phyloP scores from a whole-genome alignment of 495 filamentous ascomycete species.

The Penicillium bialowiezense region DNA sequence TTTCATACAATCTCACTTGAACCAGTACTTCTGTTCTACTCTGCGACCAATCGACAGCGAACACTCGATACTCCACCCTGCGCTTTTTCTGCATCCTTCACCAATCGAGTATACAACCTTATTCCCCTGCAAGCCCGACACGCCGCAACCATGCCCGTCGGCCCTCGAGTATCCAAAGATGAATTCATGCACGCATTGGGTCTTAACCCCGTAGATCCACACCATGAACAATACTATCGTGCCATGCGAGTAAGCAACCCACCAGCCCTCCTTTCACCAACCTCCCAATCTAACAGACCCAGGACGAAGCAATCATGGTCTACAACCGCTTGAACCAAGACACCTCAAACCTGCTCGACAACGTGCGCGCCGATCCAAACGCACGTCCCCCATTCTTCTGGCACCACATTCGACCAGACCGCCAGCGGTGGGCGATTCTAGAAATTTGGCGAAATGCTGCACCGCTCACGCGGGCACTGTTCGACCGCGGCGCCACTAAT shows the following conservation, averaged over 20 bases:
- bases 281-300: neutral
- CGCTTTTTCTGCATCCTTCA: neutral
- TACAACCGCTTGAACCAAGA: conserved; percentile 44
- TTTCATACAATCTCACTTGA: neutral
- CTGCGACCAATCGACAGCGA: neutral
- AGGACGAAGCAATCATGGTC: conserved; percentile 48
- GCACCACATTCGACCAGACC: conserved; percentile 45
- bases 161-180: conserved; percentile 46
- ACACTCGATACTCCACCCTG: neutral
- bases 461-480: conserved; percentile 34
- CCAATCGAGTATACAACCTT: neutral
- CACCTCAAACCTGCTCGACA: conserved; percentile 39
- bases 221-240: conserved; percentile 43
- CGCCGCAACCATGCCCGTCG: conserved; percentile 29
- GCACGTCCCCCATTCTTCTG: conserved; percentile 44
- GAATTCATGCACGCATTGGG: conserved; percentile 45
- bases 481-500: conserved; percentile 35
- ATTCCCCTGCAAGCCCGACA: neutral
- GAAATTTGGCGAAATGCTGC: conserved; percentile 38
- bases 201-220: conserved; percentile 36
- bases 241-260: conserved; percentile 40
- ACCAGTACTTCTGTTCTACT: neutral
- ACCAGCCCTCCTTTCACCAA: neutral
- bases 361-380: conserved; percentile 29
- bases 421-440: conserved; percentile 38